Conservation (phyloP, 23 red algal species). For the Gracilaria vermiculophylla region DNA sequence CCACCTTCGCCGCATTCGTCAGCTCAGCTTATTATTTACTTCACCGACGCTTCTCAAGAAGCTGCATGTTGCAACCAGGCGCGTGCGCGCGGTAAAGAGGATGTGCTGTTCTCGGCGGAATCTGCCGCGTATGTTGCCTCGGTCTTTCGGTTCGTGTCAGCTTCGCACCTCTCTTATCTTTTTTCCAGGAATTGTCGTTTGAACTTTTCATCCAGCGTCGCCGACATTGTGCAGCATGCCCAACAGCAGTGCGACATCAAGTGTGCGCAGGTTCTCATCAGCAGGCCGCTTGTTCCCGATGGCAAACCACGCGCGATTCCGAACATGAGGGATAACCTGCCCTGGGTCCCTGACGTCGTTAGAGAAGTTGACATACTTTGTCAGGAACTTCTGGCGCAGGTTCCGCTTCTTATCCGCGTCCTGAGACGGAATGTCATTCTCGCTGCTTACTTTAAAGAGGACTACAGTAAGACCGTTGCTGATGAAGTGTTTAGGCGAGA, state of each 20-base stretch:
- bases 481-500: constrained; percentile 27
- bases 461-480: constrained; percentile 20
- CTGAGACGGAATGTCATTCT: constrained; percentile 31
- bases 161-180: constrained; percentile 9
- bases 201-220: constrained; percentile 12
- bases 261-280: constrained; percentile 24
- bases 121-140: constrained; percentile 22
- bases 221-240: not conserved
- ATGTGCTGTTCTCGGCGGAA: not conserved
- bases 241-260: not conserved
- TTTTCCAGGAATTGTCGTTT: constrained; percentile 32
- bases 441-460: constrained; percentile 36
- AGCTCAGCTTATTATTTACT: constrained; percentile 12
- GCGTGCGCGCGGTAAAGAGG: not conserved
- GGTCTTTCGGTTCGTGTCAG: constrained; percentile 13
- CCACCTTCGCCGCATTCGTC: not conserved
- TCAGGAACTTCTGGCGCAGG: constrained; percentile 31
- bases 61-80: not conserved
- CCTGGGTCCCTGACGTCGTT: constrained; percentile 24
- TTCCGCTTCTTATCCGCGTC: constrained; percentile 29
- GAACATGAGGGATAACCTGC: not conserved
- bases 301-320: constrained; percentile 16
- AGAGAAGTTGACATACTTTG: constrained; percentile 48
- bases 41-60: not conserved
- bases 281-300: constrained; percentile 16